Conservation (phyloP, 495 filamentous ascomycete genomes). For the Penicillium maclennaniae region DNA sequence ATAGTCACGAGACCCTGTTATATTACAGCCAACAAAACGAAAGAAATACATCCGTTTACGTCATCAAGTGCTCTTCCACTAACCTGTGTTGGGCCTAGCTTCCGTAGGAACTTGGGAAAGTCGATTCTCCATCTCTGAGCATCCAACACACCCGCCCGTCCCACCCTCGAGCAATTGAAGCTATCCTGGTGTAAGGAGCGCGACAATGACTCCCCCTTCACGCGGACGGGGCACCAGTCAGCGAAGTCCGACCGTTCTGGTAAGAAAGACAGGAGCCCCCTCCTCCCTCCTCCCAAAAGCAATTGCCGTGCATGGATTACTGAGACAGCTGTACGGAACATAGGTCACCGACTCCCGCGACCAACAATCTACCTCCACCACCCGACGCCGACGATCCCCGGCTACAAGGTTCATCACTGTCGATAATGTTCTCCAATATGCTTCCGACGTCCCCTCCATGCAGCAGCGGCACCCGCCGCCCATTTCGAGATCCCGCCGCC, state of each 20-base stretch:
- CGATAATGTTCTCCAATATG: slow-evolving; percentile 90
- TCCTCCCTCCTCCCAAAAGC: neutral
- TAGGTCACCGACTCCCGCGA: slow-evolving; percentile 62
- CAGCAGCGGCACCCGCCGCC: slow-evolving; percentile 75
- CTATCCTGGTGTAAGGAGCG: neutral
- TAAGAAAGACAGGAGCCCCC: slow-evolving; percentile 34
- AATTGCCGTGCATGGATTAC: slow-evolving; percentile 4
- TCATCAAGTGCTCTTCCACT: neutral
- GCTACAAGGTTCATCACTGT: slow-evolving; percentile 86
- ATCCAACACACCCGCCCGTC: neutral
- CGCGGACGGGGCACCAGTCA: slow-evolving; percentile 42
- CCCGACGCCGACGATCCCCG: slow-evolving; percentile 38
- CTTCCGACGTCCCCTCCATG: slow-evolving; percentile 91
- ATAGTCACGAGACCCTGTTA: slow-evolving; percentile 12
- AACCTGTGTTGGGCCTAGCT: slow-evolving; percentile 6
- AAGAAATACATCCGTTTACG: slow-evolving; percentile 3
- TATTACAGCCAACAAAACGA: neutral
- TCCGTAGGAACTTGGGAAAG: slow-evolving; percentile 5
- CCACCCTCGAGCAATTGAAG: slow-evolving; percentile 4
- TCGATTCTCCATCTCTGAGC: slow-evolving; percentile 2
- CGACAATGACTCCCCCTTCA: slow-evolving; percentile 33
- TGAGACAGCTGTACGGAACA: slow-evolving; percentile 8
- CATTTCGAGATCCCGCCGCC: slow-evolving; percentile 49
- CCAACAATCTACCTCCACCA: slow-evolving; percentile 33
- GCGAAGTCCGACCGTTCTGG: slow-evolving; percentile 54